Base-by-base conservation (phyloP, 805 yeast genomes). In the Wickerhamiella galacta region DNA sequence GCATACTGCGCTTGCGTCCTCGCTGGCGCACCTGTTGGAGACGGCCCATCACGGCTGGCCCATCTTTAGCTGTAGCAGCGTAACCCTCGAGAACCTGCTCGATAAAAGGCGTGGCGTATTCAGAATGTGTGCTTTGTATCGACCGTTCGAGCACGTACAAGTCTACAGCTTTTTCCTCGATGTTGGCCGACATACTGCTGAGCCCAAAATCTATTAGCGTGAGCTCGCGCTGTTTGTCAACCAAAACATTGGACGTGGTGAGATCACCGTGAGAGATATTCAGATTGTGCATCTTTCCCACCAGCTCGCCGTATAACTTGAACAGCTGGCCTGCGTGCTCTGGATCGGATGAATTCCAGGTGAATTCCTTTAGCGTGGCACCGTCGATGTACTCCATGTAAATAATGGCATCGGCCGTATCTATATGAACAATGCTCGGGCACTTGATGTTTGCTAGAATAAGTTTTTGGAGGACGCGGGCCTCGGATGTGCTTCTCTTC, bases 81-180 rank as follows among this genome's bases (percentile, higher is more conserved):
- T 80, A 82, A 0, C 94, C 95, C 35, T 71, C 65, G 39, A 85
- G 55, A 4, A 83, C 46, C 83, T 87, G 75, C 26, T 56, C 52
- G 44, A 70, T 74, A 51, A 83, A 83, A 27, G 52, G 46, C 1
- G 63, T 65, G 2, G 93, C 64, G 46, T 67, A 68, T 4, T 64
- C 63, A 0, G 96, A 87, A 54, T 90, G 98, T 1, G 98, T 90
- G 43, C 94, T 80, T 20, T 71, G 57, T 14, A 90, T 66, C 0
- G 98, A 96, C 46, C 96, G 62, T 54, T 90, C 98, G 39, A 90
- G 56, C 8, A 90, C 96, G 46, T 90, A 90, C 38, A 90, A 54
- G 53, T 90, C 98, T n/a, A 90, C 98, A 3, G 96, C 96, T 53
- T 81, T 83, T 48, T 87, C 96, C 46, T 90, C 98, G 14, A 34